Base-by-base conservation (phyloP, 192 early-diverging fungal species). In the Coemansia guatemalensis region DNA sequence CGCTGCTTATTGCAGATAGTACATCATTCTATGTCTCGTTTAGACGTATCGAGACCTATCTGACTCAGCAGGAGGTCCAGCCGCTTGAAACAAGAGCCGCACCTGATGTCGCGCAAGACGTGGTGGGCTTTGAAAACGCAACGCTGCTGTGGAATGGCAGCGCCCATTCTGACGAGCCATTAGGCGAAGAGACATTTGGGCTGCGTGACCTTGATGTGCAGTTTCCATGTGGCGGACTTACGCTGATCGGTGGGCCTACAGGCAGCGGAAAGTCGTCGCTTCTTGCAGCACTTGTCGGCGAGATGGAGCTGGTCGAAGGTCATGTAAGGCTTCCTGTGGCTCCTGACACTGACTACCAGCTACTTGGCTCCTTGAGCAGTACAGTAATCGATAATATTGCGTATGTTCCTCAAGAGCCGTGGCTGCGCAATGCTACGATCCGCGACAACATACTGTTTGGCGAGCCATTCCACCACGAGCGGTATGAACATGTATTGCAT, bases 361-460 rank as follows among this genome's bases (percentile, higher is more conserved):
- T 21, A 8, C 20, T 33, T 23, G 21, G 9, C 33, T 1, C 18
- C 39, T 22, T 33, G 7, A 24, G 23, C 21, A 4, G 17, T 54
- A 8, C 29, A 9, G 58, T 49, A n/a, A 12, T 76, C 26, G n/a
- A 27, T 17, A 67, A 81, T 18, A 83, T 95, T 53, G 92, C 95
- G 0, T 97, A 92, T 71, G 94, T 92, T 4, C 81, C 93, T n/a
- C 94, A 95, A 67, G 57, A 71, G 70, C 75, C 86, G 24, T 87
- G 86, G 86, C 64, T 92, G 12, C 87, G 87, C 49, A 90, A 89
- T 62, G 85, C 84, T 14, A 87, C 85, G 2, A 84, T 95, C 48
- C 78, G 82, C 5, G 85, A 90, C 33, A 95, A 95, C 64, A 95
- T 98, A 58, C 55, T 89, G 5, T 98, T 99, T 82, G 93, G 93